Percentiles rank a stretch among this genome's conserved stretches.
Evolutionary conservation across 768 basidiomycete species (phyloP).

Genomic region (Lanmaoa pseudosensibilis): DNA sequence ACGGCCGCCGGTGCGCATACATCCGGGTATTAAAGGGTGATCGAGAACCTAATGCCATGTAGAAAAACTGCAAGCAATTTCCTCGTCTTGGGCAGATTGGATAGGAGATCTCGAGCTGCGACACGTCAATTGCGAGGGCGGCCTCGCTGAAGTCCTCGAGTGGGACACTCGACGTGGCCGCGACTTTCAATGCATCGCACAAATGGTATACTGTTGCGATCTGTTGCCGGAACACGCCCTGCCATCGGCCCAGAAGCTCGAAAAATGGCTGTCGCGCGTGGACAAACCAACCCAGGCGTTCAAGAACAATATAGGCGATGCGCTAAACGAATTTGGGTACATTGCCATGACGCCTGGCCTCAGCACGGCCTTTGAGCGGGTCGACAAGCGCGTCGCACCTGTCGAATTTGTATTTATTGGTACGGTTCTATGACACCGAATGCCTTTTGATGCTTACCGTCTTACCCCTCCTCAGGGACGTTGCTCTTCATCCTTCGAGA

Average conservation of each 20-base stretch:
- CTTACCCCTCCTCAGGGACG: constrained; percentile 50
- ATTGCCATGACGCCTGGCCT: constrained; percentile 45
- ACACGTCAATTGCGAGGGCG: constrained; percentile 58
- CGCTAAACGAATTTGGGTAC: constrained; percentile 53
- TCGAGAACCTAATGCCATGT: constrained; percentile 2
- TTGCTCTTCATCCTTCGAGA: constrained; percentile 57
- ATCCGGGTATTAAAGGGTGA: background rate
- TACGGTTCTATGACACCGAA: constrained; percentile 31
- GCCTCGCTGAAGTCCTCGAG: constrained; percentile 53
- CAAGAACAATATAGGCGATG: constrained; percentile 51
- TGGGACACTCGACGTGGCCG: constrained; percentile 72
- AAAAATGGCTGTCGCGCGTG: constrained; percentile 41
- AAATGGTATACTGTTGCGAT: constrained; percentile 67
- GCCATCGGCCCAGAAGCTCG: constrained; percentile 57
- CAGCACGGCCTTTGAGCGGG: constrained; percentile 50
- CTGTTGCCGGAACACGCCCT: constrained; percentile 44
- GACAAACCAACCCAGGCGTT: constrained; percentile 47
- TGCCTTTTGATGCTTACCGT: background rate
- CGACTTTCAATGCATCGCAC: constrained; percentile 73
- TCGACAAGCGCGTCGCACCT: constrained; percentile 65
- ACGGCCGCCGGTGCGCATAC: constrained; percentile 60
- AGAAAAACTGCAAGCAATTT: constrained; percentile 82
- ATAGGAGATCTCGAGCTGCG: constrained; percentile 56
- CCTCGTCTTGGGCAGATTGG: constrained; percentile 70
- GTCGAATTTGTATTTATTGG: constrained; percentile 83